Conservation (phyloP, 2,329 filamentous ascomycete genomes). For the Cladosporium sp. region DNA sequence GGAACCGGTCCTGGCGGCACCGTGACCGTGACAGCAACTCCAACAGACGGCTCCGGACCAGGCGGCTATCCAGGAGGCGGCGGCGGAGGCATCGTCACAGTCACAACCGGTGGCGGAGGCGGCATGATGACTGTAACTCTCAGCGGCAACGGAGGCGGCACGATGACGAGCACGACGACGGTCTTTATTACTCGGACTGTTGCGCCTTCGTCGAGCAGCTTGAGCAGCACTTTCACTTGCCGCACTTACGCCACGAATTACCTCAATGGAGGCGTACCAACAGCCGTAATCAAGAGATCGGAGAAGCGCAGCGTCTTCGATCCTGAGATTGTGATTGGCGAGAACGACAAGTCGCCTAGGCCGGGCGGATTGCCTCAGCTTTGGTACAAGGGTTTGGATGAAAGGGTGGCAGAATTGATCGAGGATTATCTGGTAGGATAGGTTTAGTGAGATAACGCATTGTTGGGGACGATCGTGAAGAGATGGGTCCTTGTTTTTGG, state of each 20-base stretch:
- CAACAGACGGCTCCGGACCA: background rate
- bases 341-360: constrained; percentile 1
- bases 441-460: background rate
- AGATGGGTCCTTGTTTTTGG: background rate
- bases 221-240: constrained; percentile 22
- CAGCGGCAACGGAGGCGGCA: constrained; percentile 11
- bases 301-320: constrained; percentile 23
- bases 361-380: constrained; percentile 6
- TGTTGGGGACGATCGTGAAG: no score
- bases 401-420: background rate
- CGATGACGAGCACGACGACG: constrained; percentile 14
- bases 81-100: constrained; percentile 8
- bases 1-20: constrained; percentile 12
- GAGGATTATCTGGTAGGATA: background rate
- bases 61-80: background rate
- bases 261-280: constrained; percentile 20
- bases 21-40: constrained; percentile 17
- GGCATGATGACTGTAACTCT: constrained; percentile 21
- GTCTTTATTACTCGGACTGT: constrained; percentile 14
- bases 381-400: constrained; percentile 1
- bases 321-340: constrained; percentile 11
- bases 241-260: constrained; percentile 28
- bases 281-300: constrained; percentile 3
- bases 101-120: constrained; percentile 18
- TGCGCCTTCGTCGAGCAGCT: constrained; percentile 12